Evolutionary conservation across 2,329 filamentous ascomycete species (phyloP).

Genomic region (Scedosporium apiospermum): DNA sequence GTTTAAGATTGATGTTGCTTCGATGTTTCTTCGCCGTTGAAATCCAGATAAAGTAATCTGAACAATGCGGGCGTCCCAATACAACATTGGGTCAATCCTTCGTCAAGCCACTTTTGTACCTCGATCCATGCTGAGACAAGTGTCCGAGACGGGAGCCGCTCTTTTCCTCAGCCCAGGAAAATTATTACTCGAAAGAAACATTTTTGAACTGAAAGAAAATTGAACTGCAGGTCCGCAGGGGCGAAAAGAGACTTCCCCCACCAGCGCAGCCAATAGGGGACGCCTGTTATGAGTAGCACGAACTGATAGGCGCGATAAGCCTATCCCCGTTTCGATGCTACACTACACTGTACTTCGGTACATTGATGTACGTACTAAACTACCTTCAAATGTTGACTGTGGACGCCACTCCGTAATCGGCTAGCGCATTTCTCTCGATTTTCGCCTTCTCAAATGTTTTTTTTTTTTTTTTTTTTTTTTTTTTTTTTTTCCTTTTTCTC

Average conservation of each 20-base stretch:
- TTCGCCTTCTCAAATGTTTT: neutral
- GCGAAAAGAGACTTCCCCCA: neutral
- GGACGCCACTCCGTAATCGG: too few species aligned
- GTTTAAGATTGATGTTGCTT: neutral
- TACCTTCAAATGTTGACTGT: too few species aligned
- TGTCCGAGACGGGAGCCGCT: neutral
- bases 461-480: neutral
- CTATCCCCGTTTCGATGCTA: neutral
- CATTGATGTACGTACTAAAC: too few species aligned
- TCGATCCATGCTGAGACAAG: neutral
- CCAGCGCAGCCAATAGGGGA: neutral
- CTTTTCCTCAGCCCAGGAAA: neutral
- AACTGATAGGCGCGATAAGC: constrained; percentile 1
- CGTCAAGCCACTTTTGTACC: too few species aligned
- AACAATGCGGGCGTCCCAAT: neutral
- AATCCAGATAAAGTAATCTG: neutral
- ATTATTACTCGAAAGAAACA: neutral
- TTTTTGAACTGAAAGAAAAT: neutral
- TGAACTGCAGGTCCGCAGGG: neutral
- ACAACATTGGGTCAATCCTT: neutral
- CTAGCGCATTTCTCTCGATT: neutral
- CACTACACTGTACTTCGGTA: too few species aligned
- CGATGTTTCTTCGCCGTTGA: neutral
- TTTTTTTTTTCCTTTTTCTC: neutral
- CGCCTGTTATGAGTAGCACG: neutral